Percentiles rank a stretch among this genome's conserved stretches.
Evolutionary conservation across 2,329 filamentous ascomycete species (phyloP).

Genomic region (Ophiostoma ulmi): DNA sequence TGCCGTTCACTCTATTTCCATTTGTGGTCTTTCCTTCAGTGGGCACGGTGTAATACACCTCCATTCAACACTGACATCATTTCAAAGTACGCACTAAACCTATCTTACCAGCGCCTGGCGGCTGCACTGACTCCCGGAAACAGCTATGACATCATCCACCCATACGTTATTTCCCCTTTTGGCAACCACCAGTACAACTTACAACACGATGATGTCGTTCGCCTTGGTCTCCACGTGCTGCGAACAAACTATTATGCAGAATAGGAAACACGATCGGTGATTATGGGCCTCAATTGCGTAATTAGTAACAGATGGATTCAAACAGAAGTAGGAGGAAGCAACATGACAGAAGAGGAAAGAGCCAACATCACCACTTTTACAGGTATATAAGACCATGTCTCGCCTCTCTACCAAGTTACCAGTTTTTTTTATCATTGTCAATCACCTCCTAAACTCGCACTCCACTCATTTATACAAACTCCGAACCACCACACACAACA

Average conservation of each 20-base stretch:
- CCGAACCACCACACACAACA: conserved; percentile 23
- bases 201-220: conserved; percentile 4
- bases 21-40: neutral
- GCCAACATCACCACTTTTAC: neutral
- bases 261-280: neutral
- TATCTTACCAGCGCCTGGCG: neutral
- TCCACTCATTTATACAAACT: neutral
- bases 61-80: conserved; percentile 7
- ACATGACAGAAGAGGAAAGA: neutral
- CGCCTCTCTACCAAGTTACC: neutral
- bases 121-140: neutral
- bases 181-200: neutral
- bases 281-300: conserved; percentile 1
- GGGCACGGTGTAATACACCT: neutral
- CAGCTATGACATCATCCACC: conserved; percentile 8
- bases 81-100: neutral
- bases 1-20: neutral
- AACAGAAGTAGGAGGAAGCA: neutral
- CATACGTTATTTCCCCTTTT: neutral
- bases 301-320: neutral
- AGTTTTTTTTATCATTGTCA: neutral
- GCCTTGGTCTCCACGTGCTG: neutral
- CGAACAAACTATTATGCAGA: neutral
- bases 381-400: neutral
- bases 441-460: neutral